These are phyloP conservation scores for Xylaria sp. DNA, from an alignment of 2,329 filamentous ascomycete species.

Conservation along the genomic window DNA sequence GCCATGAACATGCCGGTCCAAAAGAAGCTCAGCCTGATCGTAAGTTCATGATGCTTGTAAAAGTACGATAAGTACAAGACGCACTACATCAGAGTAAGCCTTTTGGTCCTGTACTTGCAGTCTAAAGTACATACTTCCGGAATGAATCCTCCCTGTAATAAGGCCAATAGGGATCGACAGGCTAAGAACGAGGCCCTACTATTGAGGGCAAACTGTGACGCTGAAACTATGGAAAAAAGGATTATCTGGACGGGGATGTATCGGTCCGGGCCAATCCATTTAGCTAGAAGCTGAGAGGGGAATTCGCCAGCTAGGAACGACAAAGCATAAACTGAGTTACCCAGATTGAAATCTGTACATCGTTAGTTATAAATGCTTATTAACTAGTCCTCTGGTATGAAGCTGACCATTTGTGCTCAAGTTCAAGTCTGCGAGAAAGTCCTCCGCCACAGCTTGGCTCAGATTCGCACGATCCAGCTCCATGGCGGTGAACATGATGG, in stretches of 20 bases:
- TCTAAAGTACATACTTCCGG: constrained; percentile 43
- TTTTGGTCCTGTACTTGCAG: not conserved
- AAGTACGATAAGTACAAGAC: constrained; percentile 51
- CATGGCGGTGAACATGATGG: constrained; percentile 62
- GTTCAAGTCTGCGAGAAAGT: constrained; percentile 57
- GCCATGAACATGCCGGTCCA: constrained; percentile 51
- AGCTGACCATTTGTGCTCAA: constrained; percentile 58
- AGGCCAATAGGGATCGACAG: constrained; percentile 44
- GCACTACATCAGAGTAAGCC: constrained; percentile 36
- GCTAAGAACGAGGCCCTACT: constrained; percentile 43
- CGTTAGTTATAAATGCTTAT: not conserved
- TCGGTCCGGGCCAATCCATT: constrained; percentile 55
- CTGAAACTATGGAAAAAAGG: constrained; percentile 46
- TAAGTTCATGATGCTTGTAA: constrained; percentile 52
- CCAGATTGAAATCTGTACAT: constrained; percentile 60
- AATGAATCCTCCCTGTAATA: constrained; percentile 50
- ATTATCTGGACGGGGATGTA: constrained; percentile 48
- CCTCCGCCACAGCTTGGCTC: constrained; percentile 59
- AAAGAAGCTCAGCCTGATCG: constrained; percentile 54
- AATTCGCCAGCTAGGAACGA: constrained; percentile 68
- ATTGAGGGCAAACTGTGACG: constrained; percentile 46
- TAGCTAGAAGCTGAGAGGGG: constrained; percentile 69
- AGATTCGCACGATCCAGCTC: constrained; percentile 63
- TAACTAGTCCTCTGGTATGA: not conserved
- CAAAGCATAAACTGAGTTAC: constrained; percentile 64